A percentile compares a stretch with the other conserved stretches of the same genome.
These are phyloP conservation scores for Neoascochyta sp. DNA, from an alignment of 2,329 filamentous ascomycete genomes.

Conservation along the genomic window DNA sequence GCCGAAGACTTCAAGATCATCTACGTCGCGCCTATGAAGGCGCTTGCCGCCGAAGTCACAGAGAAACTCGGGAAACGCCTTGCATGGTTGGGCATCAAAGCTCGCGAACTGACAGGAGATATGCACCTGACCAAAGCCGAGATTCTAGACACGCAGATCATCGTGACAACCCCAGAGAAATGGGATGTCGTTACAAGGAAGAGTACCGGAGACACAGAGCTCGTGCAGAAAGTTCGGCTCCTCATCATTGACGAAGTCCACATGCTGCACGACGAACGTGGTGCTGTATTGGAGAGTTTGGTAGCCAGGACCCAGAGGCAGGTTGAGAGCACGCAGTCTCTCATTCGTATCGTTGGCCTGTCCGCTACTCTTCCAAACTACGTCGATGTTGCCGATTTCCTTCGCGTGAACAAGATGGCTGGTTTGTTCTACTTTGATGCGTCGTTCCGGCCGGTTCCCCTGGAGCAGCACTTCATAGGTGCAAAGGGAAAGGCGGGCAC, in stretches of 20 bases:
- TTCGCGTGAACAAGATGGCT: slow-evolving; percentile 89
- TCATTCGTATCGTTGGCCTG: slow-evolving; percentile 93
- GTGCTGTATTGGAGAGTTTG: slow-evolving; percentile 90
- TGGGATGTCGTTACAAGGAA: slow-evolving; percentile 99
- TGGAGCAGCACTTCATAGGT: slow-evolving; percentile 96
- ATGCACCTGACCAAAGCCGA: slow-evolving; percentile 98
- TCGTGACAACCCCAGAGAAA: slow-evolving; percentile 97
- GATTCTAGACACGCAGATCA: slow-evolving; percentile 93
- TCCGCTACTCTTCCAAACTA: slow-evolving; percentile 97
- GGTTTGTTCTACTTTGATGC: slow-evolving; percentile 96
- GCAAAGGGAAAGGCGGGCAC: slow-evolving; percentile 86
- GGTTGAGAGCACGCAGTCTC: slow-evolving; percentile 94
- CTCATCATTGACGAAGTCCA: slow-evolving; percentile 99
- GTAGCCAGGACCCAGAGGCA: slow-evolving; percentile 93
- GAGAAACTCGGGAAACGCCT: slow-evolving; percentile 89
- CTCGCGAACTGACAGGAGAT: slow-evolving; percentile 91
- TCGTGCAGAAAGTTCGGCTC: slow-evolving; percentile 93
- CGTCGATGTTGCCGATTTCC: slow-evolving; percentile 91
- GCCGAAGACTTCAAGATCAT: slow-evolving; percentile 94
- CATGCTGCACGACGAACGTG: slow-evolving; percentile 97
- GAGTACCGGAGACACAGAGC: slow-evolving; percentile 92
- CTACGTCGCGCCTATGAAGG: slow-evolving; percentile 99
- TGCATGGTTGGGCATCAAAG: slow-evolving; percentile 88
- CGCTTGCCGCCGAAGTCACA: slow-evolving; percentile 91
- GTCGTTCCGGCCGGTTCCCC: slow-evolving; percentile 90